A percentile compares a stretch with the other conserved stretches of the same genome.
phyloP scores from a whole-genome alignment of 805 yeast species.

The Candida odintsovae region DNA sequence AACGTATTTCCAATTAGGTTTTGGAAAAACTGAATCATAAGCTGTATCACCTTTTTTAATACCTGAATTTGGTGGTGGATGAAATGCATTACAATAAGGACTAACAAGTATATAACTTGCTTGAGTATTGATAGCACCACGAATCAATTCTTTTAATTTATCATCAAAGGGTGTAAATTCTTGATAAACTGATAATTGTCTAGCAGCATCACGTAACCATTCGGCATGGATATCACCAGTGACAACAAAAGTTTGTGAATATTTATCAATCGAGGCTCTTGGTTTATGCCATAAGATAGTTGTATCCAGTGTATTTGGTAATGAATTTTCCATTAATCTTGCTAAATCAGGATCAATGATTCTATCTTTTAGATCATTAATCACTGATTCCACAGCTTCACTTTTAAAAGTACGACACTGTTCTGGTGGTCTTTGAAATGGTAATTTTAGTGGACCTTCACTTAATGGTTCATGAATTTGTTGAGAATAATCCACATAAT shows the following conservation, averaged over 20 bases:
- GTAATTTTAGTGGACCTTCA: conserved; percentile 47
- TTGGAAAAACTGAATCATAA: conserved; percentile 61
- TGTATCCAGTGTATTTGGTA: conserved; percentile 87
- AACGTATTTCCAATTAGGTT: conserved; percentile 63
- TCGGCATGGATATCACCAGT: conserved; percentile 94
- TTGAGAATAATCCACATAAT: conserved; percentile 57
- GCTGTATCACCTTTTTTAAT: conserved; percentile 46
- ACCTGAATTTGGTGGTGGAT: conserved; percentile 56
- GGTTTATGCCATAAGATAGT: conserved; percentile 66
- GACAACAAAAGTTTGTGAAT: conserved; percentile 67
- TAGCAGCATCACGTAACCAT: conserved; percentile 84
- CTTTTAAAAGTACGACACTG: conserved; percentile 72
- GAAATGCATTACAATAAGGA: conserved; percentile 90
- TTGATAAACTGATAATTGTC: conserved; percentile 75
- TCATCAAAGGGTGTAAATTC: conserved; percentile 50
- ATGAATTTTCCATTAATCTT: conserved; percentile 70
- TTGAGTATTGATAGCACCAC: conserved; percentile 80
- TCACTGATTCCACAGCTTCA: conserved; percentile 51
- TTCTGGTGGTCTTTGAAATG: conserved; percentile 71
- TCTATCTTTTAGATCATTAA: conserved; percentile 43
- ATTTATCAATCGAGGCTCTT: conserved; percentile 7
- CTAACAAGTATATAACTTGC: conserved; percentile 52
- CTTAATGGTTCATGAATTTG: conserved; percentile 50
- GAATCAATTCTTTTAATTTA: conserved; percentile 43
- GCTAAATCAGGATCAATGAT: conserved; percentile 62